These are phyloP conservation scores for Lactifluus rugatus DNA, from an alignment of 768 basidiomycete genomes.

Conservation along the genomic window DNA sequence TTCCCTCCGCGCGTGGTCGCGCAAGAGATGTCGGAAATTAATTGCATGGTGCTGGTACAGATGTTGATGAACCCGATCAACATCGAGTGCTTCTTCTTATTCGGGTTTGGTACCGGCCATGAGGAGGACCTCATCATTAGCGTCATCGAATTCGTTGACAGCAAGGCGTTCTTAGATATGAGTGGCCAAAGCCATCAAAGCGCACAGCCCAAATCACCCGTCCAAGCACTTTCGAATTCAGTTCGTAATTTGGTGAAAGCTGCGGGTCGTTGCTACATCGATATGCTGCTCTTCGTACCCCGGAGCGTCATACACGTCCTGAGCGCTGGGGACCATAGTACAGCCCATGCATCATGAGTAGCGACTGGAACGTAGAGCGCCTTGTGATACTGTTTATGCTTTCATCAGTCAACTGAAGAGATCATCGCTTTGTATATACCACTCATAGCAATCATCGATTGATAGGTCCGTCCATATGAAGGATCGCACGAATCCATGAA, in stretches of 20 bases:
- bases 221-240: neutral
- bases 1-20: neutral
- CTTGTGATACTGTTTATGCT: neutral
- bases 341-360: neutral
- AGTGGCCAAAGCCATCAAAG: neutral
- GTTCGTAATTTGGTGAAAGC: neutral
- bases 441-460: neutral
- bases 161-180: neutral
- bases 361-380: neutral
- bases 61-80: neutral
- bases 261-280: neutral
- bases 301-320: neutral
- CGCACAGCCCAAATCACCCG: neutral
- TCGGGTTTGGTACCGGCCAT: neutral
- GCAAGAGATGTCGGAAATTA: neutral
- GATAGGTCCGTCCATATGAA: neutral
- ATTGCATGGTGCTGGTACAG: neutral
- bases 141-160: neutral
- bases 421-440: neutral
- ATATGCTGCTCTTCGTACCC: neutral
- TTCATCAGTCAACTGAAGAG: neutral
- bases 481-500: neutral
- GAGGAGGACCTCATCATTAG: neutral
- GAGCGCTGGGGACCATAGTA: no score
- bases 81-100: neutral